These are phyloP conservation scores for Deinandra increscens DNA, from an alignment of 129 eudicot species.

Conservation along the genomic window DNA sequence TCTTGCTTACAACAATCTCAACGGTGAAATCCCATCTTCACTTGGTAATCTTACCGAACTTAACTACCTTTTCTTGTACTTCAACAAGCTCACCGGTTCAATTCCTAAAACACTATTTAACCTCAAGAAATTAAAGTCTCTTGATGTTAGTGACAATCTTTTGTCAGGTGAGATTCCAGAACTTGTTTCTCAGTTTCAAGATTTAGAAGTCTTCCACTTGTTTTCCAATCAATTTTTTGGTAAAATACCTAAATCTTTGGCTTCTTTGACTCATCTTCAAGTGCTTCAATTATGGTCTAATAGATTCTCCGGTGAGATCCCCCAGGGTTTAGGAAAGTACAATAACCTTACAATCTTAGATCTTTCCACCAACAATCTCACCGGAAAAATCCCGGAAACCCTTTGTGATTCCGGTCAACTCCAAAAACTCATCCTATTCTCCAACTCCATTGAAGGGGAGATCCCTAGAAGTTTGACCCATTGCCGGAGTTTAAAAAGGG, in stretches of 20 bases:
- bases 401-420: constrained; percentile 59
- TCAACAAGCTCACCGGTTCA: constrained; percentile 66
- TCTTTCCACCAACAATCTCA: constrained; percentile 85
- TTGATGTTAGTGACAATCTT: constrained; percentile 78
- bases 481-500: constrained; percentile 55
- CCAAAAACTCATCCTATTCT: constrained; percentile 78
- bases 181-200: constrained; percentile 35
- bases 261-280: constrained; percentile 59
- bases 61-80: constrained; percentile 61
- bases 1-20: constrained; percentile 75
- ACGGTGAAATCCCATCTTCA: constrained; percentile 73
- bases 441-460: constrained; percentile 64
- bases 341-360: constrained; percentile 74
- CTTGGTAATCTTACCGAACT: constrained; percentile 81
- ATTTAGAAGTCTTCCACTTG: constrained; percentile 64
- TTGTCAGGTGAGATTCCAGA: constrained; percentile 74
- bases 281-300: constrained; percentile 95
- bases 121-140: constrained; percentile 55
- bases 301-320: constrained; percentile 69
- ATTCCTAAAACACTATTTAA: constrained; percentile 57
- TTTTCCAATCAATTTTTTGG: constrained; percentile 75
- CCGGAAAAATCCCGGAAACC: constrained; percentile 66
- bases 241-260: constrained; percentile 58
- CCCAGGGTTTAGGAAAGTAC: constrained; percentile 53
- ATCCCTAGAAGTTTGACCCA: constrained; percentile 51